A percentile compares a stretch with the other conserved stretches of the same genome.
Conservation (phyloP, 2,329 filamentous ascomycete species). For the Fusarium brevicatenulatum region DNA sequence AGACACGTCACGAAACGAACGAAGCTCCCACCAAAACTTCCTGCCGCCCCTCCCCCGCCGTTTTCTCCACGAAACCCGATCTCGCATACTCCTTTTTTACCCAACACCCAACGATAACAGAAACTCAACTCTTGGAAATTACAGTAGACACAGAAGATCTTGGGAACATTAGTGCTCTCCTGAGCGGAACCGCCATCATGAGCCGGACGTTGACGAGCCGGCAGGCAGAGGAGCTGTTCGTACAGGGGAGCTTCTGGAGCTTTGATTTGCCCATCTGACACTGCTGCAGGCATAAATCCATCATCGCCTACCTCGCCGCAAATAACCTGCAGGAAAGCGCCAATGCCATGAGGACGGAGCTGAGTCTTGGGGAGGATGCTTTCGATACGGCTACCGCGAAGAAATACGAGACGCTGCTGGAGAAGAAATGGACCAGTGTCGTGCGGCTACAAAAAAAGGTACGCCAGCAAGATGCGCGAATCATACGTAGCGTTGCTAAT, state of each 20-base stretch:
- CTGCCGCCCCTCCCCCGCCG: conserved; percentile 36
- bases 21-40: conserved; percentile 38
- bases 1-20: conserved; percentile 38
- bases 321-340: conserved; percentile 77
- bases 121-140: neutral
- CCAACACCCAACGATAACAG: neutral
- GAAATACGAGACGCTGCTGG: conserved; percentile 92
- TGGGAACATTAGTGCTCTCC: conserved; percentile 1
- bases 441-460: conserved; percentile 96
- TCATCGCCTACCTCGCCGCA: conserved; percentile 86
- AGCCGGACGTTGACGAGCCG: conserved; percentile 49
- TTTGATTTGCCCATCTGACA: conserved; percentile 30
- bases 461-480: conserved; percentile 37
- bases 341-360: conserved; percentile 68
- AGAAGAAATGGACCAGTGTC: conserved; percentile 99
- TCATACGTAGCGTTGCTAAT: neutral
- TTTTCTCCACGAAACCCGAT: conserved; percentile 31
- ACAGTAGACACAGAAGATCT: neutral
- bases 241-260: conserved; percentile 42
- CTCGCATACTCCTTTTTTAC: conserved; percentile 14
- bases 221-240: conserved; percentile 90
- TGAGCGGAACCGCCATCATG: conserved; percentile 33
- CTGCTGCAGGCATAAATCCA: conserved; percentile 81
- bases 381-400: conserved; percentile 87
- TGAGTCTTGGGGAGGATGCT: conserved; percentile 72